Evolutionary conservation across 345 rosid species (phyloP).

Genomic region (Tarenaya hassleriana): DNA sequence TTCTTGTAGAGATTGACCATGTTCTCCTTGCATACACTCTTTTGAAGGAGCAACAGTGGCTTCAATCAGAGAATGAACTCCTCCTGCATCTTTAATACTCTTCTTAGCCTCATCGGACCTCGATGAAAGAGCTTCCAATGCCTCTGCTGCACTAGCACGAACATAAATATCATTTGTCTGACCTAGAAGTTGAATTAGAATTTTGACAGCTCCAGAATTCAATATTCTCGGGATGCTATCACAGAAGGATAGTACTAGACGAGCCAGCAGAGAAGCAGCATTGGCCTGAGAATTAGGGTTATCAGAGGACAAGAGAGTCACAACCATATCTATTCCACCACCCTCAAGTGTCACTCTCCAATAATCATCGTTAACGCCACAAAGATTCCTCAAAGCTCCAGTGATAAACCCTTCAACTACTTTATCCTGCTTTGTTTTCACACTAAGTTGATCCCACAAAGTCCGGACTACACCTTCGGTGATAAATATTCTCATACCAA

Average conservation of each 20-base stretch:
- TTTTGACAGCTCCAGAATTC: constrained; percentile 66
- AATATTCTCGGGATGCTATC: constrained; percentile 57
- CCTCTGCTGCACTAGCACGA: constrained; percentile 78
- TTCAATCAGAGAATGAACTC: constrained; percentile 55
- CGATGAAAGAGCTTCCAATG: constrained; percentile 69
- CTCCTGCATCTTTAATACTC: constrained; percentile 52
- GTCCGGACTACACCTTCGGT: constrained; percentile 81
- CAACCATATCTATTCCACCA: constrained; percentile 65
- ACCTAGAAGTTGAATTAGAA: constrained; percentile 54
- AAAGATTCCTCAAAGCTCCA: constrained; percentile 89
- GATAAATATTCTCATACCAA: constrained; percentile 77
- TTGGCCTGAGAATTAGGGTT: constrained; percentile 67
- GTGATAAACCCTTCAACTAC: constrained; percentile 73
- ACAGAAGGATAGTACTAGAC: constrained; percentile 54
- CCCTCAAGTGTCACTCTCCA: constrained; percentile 69
- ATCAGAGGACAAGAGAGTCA: constrained; percentile 68
- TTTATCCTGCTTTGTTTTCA: constrained; percentile 51
- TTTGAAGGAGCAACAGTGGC: constrained; percentile 82
- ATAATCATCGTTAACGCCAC: constrained; percentile 61
- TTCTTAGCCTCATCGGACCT: constrained; percentile 58
- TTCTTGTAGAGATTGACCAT: constrained; percentile 46
- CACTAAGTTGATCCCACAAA: constrained; percentile 72
- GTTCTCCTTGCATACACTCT: constrained; percentile 64
- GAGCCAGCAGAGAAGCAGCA: constrained; percentile 88
- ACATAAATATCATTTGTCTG: constrained; percentile 47